phyloP scores from a whole-genome alignment of 805 yeast species.

The Wickerhamiella nectarea region DNA sequence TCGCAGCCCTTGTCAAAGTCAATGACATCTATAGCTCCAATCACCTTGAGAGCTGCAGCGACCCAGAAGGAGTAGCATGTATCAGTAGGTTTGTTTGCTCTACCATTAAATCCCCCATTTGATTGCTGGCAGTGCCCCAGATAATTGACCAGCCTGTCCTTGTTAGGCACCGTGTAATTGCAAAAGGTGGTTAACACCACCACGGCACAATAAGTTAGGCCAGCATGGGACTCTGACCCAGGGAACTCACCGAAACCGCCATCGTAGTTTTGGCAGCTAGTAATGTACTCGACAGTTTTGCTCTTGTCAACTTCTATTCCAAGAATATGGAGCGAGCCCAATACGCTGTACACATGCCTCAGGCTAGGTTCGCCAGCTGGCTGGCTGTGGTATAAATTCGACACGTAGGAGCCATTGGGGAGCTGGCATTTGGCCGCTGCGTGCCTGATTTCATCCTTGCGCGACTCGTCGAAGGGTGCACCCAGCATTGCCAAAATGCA shows the following conservation, averaged over 20 bases:
- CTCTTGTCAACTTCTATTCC: constrained; percentile 23
- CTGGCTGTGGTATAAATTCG: constrained; percentile 23
- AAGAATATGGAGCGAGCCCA: constrained; percentile 9
- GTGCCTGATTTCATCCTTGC: constrained; percentile 32
- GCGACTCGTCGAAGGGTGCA: constrained; percentile 29
- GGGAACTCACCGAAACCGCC: constrained; percentile 59
- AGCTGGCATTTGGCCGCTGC: constrained; percentile 52
- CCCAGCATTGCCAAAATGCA: constrained; percentile 40
- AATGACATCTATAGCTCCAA: constrained; percentile 19
- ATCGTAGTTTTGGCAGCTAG: constrained; percentile 30
- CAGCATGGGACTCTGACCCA: constrained; percentile 64
- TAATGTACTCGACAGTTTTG: constrained; percentile 30
- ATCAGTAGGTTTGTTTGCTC: constrained; percentile 73
- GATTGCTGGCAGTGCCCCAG: constrained; percentile 14
- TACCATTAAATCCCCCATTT: constrained; percentile 73
- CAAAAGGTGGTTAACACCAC: constrained; percentile 40
- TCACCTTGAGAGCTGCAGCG: constrained; percentile 39
- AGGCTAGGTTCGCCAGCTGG: constrained; percentile 55
- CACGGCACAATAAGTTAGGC: constrained; percentile 74
- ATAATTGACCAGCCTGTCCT: not conserved
- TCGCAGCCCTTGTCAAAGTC: constrained; percentile 22
- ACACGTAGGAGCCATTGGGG: constrained; percentile 43
- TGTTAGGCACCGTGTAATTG: not conserved
- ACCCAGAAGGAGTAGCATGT: constrained; percentile 87
- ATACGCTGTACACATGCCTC: constrained; percentile 61